Conservation (phyloP, 1,139 yeast genomes). For the Ashbya aceris region DNA sequence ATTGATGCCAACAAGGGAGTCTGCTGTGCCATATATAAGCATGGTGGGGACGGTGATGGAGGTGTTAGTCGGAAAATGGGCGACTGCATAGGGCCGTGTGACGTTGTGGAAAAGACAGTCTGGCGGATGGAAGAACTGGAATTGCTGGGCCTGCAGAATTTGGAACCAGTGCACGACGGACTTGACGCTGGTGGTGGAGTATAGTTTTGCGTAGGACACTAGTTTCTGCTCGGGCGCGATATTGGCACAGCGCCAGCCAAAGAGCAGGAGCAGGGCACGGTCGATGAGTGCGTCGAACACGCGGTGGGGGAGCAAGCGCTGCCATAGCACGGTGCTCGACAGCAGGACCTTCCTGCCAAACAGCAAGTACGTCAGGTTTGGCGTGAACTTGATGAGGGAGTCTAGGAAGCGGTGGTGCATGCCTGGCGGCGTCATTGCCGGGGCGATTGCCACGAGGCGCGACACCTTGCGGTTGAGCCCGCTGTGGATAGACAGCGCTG, state of each 20-base stretch:
- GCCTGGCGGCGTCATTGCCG: background rate
- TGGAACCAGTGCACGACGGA: slow-evolving; percentile 96
- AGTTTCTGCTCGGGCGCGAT: slow-evolving; percentile 65
- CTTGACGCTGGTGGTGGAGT: slow-evolving; percentile 85
- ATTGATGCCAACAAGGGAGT: background rate
- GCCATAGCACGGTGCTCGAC: background rate
- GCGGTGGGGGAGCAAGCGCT: background rate
- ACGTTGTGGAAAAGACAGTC: slow-evolving; percentile 15
- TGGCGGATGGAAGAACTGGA: slow-evolving; percentile 80
- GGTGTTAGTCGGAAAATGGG: background rate
- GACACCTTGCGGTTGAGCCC: background rate
- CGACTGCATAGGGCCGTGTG: background rate
- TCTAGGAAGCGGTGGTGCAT: background rate
- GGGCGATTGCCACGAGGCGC: background rate
- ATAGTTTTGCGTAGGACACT: slow-evolving; percentile 72
- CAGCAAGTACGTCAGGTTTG: background rate
- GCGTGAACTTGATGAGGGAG: background rate
- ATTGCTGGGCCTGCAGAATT: slow-evolving; percentile 66
- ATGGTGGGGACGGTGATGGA: background rate
- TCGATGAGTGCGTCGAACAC: background rate
- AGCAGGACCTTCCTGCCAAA: background rate
- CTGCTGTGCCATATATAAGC: background rate
- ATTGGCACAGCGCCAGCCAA: slow-evolving; percentile 18
- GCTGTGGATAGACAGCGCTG: slow-evolving; percentile 39
- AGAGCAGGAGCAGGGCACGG: background rate